Evolutionary conservation across 257 asterid genomes (phyloP).

Genomic region (Nicotiana obtusifolia): DNA sequence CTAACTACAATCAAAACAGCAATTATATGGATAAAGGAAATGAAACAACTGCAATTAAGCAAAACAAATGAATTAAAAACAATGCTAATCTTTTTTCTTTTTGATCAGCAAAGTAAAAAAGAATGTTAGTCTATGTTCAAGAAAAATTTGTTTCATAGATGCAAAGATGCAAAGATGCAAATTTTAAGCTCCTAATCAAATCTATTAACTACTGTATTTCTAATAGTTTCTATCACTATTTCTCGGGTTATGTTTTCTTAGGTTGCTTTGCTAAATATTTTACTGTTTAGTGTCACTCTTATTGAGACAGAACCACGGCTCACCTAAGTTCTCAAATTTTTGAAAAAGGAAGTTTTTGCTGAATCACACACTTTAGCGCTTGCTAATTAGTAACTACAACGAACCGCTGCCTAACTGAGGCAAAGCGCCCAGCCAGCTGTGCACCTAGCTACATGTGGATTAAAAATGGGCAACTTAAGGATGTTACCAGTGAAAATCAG

Average conservation of each 20-base stretch:
- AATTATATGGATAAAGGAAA: conserved; percentile 2
- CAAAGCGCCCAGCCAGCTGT: not conserved
- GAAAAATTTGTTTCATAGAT: not conserved
- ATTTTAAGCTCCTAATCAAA: not conserved
- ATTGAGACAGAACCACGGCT: not conserved
- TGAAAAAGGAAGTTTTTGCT: not conserved
- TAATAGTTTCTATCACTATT: not conserved
- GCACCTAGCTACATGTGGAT: not conserved
- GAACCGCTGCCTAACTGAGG: not conserved
- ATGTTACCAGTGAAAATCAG: not conserved
- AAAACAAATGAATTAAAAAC: not conserved
- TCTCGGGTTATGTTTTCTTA: not conserved
- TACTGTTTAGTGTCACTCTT: not conserved
- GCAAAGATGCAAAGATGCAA: not conserved
- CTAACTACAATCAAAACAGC: not conserved
- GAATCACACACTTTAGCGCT: not conserved
- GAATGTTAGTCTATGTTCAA: not conserved
- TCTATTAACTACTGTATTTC: not conserved
- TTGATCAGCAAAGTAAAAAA: not conserved
- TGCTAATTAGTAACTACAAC: not conserved
- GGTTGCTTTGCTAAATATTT: not conserved
- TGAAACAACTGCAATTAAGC: not conserved
- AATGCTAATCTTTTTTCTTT: not conserved
- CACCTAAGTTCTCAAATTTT: not conserved
- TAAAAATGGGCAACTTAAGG: not conserved